Conservation (phyloP, 257 asterid genomes). For the Parsonsia alboflavescens region DNA sequence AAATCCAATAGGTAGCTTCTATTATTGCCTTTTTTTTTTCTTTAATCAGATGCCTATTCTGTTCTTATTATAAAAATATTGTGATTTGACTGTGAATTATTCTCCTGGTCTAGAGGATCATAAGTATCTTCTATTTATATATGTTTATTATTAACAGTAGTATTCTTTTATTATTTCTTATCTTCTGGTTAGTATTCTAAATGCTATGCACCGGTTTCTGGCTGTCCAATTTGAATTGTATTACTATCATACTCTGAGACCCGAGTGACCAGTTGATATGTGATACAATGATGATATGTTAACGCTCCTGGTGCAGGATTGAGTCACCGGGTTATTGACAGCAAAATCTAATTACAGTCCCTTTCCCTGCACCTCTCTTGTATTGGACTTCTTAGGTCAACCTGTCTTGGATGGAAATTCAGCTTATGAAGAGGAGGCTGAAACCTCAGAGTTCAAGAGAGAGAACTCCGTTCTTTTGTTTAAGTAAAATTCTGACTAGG, state of each 20-base stretch:
- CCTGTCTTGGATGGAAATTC: too few species aligned
- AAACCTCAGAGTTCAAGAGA: too few species aligned
- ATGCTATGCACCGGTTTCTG: not conserved
- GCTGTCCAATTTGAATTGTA: not conserved
- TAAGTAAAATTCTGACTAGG: too few species aligned
- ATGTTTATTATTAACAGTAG: not conserved
- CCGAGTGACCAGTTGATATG: not conserved
- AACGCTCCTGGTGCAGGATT: too few species aligned
- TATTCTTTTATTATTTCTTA: not conserved
- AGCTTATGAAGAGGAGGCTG: too few species aligned
- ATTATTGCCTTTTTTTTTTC: not conserved
- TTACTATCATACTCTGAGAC: not conserved
- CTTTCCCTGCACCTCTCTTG: too few species aligned
- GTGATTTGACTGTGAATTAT: not conserved
- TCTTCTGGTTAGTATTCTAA: not conserved
- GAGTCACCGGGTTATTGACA: too few species aligned
- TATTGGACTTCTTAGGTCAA: too few species aligned
- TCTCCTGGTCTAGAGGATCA: not conserved
- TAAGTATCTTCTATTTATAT: not conserved
- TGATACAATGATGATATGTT: not conserved
- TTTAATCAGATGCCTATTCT: not conserved
- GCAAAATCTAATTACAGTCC: too few species aligned
- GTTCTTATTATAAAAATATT: not conserved
- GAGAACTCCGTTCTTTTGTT: too few species aligned
- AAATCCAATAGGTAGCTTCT: not conserved